Conservation (phyloP, 2,329 filamentous ascomycete genomes). For the Kalmusia sp. region DNA sequence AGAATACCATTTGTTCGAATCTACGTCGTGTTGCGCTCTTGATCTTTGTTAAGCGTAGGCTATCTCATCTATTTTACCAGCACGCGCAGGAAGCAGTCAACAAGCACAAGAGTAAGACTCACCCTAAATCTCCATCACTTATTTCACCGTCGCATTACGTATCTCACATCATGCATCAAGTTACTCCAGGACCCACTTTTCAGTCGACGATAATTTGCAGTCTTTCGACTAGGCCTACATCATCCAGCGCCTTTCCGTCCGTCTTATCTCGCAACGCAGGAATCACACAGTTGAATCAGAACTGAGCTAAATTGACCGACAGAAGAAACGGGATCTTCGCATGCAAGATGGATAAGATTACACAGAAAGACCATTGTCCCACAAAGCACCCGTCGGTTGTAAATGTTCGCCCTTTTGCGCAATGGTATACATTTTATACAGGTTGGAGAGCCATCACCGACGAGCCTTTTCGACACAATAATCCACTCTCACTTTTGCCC, state of each 20-base stretch:
- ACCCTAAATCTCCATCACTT: too few species aligned
- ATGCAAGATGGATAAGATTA: slow-evolving; percentile 49
- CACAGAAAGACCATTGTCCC: slow-evolving; percentile 44
- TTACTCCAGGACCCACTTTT: too few species aligned
- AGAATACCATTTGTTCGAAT: slow-evolving; percentile 22
- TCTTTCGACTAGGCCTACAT: too few species aligned
- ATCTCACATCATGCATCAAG: too few species aligned
- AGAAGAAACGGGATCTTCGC: slow-evolving; percentile 43
- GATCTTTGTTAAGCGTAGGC: too few species aligned
- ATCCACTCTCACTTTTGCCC: slow-evolving; percentile 42
- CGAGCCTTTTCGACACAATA: slow-evolving; percentile 40
- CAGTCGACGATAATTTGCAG: too few species aligned
- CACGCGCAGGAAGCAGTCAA: too few species aligned
- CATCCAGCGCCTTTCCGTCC: too few species aligned
- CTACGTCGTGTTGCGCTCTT: background rate
- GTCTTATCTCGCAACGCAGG: too few species aligned
- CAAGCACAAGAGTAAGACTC: too few species aligned
- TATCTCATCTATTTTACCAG: too few species aligned
- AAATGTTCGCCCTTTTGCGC: slow-evolving; percentile 38
- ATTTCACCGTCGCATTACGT: too few species aligned
- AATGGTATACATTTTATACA: slow-evolving; percentile 48
- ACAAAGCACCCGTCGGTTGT: slow-evolving; percentile 39
- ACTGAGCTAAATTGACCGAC: slow-evolving; percentile 10
- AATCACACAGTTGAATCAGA: slow-evolving; percentile 1
- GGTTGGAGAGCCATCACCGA: slow-evolving; percentile 39